These are phyloP conservation scores for Cymbopogon flexuosus DNA, from an alignment of 202 grass and related monocot species.

Conservation along the genomic window DNA sequence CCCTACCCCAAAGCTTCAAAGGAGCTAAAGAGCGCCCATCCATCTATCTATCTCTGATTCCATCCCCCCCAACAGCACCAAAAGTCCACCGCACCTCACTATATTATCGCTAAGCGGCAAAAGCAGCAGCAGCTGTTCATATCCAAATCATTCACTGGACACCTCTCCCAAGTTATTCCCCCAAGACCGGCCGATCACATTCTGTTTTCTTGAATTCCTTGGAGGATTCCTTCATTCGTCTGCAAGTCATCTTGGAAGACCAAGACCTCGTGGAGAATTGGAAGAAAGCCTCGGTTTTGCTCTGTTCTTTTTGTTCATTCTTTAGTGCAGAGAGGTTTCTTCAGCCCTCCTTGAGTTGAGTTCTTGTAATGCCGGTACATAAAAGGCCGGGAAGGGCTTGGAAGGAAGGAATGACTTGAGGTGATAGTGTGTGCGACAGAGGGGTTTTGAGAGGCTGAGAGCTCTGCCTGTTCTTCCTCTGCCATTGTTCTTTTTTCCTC, in stretches of 20 bases:
- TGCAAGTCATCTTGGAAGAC: constrained; percentile 38
- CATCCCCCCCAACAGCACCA: constrained; percentile 34
- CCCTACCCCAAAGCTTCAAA: constrained; percentile 38
- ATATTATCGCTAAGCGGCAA: constrained; percentile 17
- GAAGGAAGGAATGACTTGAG: constrained; percentile 46
- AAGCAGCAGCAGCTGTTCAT: constrained; percentile 35
- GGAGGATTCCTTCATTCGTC: constrained; percentile 61
- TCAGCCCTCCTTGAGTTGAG: constrained; percentile 19
- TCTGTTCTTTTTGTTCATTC: constrained; percentile 32
- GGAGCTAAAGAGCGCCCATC: constrained; percentile 24
- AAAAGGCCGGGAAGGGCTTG: constrained; percentile 44
- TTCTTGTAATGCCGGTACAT: constrained; percentile 27
- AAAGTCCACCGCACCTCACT: constrained; percentile 37
- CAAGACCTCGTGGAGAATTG: not conserved
- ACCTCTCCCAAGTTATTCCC: constrained; percentile 39
- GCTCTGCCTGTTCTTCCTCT: constrained; percentile 20
- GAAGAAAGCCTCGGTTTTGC: not conserved
- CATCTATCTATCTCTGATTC: constrained; percentile 22
- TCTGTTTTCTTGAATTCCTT: constrained; percentile 25
- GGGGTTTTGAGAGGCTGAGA: constrained; percentile 15
- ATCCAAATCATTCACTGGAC: constrained; percentile 49
- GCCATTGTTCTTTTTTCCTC: not conserved
- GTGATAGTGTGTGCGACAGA: constrained; percentile 7
- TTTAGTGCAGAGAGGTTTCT: constrained; percentile 25
- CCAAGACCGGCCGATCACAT: not conserved